Conservation (phyloP, 495 filamentous ascomycete species). For the Talaromyces ruber region DNA sequence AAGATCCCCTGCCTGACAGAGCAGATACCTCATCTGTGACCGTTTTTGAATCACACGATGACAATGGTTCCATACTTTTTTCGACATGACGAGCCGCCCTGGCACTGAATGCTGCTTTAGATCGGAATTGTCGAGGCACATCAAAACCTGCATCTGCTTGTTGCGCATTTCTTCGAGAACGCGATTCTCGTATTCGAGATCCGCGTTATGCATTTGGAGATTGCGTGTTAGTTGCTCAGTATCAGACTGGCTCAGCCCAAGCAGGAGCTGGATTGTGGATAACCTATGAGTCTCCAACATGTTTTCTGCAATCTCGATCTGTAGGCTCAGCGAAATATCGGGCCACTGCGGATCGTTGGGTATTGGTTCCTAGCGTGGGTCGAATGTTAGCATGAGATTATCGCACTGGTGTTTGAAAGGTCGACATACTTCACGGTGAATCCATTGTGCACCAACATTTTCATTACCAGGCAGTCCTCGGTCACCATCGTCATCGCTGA, state of each 20-base stretch:
- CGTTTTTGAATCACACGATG: conserved; percentile 7
- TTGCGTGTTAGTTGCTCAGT: conserved; percentile 7
- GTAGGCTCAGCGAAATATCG: conserved; percentile 23
- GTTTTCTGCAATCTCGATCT: conserved; percentile 28
- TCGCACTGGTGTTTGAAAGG: neutral
- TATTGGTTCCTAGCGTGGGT: neutral
- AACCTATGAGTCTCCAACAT: conserved; percentile 16
- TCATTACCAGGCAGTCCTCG: conserved; percentile 5
- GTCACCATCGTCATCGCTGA: conserved; percentile 13
- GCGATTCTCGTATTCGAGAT: conserved; percentile 19
- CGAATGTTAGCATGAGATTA: neutral
- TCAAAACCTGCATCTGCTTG: conserved; percentile 20
- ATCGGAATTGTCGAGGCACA: conserved; percentile 22
- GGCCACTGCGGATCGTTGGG: conserved; percentile 19
- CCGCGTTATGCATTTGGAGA: conserved; percentile 14
- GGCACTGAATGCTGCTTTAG: conserved; percentile 10
- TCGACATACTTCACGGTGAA: neutral
- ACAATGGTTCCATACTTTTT: conserved; percentile 10
- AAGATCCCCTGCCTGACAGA: conserved; percentile 21
- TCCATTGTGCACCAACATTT: neutral
- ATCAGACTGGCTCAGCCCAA: conserved; percentile 20
- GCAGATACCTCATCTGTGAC: conserved; percentile 11
- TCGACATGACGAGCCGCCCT: conserved; percentile 14
- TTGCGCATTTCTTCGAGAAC: conserved; percentile 19
- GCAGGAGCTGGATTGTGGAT: conserved; percentile 10